Conservation (phyloP, 352 stramenopile genomes). For the Thalassiosira oceanica region DNA sequence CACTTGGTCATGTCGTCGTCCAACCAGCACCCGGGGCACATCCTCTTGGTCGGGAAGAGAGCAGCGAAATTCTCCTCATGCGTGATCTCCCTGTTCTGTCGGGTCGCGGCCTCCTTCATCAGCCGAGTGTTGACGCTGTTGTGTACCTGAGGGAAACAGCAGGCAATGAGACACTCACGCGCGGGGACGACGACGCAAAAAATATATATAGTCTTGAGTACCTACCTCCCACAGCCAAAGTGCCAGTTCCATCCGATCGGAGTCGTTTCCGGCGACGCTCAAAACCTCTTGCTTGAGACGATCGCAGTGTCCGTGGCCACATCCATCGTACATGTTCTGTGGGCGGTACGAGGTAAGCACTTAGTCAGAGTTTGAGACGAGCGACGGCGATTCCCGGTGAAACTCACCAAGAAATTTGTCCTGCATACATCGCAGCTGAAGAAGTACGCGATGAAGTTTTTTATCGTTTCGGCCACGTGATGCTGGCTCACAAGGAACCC, state of each 20-base stretch:
- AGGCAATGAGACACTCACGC: no score
- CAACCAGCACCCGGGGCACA: conserved; percentile 40
- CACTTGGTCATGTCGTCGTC: conserved; percentile 34
- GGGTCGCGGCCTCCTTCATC: conserved; percentile 30
- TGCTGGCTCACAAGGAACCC: conserved; percentile 26
- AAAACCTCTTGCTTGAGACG: conserved; percentile 24
- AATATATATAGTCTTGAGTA: no score
- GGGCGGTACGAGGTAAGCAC: background rate
- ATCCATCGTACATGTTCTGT: conserved; percentile 40
- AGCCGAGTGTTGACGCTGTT: conserved; percentile 37
- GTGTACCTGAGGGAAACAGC: conserved; percentile 7
- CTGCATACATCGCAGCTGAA: conserved; percentile 37
- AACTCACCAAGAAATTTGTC: conserved; percentile 27
- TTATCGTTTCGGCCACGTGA: conserved; percentile 28
- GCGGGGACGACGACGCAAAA: no score
- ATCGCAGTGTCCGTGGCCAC: conserved; percentile 27
- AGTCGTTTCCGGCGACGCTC: conserved; percentile 20
- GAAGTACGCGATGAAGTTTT: conserved; percentile 34
- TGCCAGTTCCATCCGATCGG: conserved; percentile 16
- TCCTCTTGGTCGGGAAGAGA: conserved; percentile 32
- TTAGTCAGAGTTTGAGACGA: background rate
- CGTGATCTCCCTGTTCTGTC: conserved; percentile 34
- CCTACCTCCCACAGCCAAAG: conserved; percentile 36
- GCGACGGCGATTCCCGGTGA: conserved; percentile 2
- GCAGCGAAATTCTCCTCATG: conserved; percentile 23